phyloP scores from a whole-genome alignment of 768 basidiomycete species.

The Tricholoma furcatifolium region DNA sequence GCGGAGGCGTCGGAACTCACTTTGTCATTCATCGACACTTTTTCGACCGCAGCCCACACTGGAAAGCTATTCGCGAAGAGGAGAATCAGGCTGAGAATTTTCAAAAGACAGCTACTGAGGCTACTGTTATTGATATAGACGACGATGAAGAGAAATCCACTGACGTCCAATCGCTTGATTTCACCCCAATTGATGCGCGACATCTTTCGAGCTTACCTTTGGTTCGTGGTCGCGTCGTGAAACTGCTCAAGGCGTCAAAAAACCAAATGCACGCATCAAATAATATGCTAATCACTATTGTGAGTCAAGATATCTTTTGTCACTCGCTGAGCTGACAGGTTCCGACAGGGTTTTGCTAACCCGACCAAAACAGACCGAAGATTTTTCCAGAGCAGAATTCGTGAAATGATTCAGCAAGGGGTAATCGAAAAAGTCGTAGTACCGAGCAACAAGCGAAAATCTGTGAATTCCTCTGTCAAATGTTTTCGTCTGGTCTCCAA shows the following conservation, averaged over 20 bases:
- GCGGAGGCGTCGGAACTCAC: slow-evolving; percentile 74
- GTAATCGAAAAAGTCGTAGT: slow-evolving; percentile 75
- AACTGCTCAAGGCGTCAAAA: slow-evolving; percentile 66
- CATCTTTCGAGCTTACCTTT: slow-evolving; percentile 76
- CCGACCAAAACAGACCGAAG: slow-evolving; percentile 79
- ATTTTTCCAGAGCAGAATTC: slow-evolving; percentile 74
- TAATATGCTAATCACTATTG: slow-evolving; percentile 77
- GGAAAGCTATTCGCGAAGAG: slow-evolving; percentile 75
- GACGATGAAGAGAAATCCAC: slow-evolving; percentile 35
- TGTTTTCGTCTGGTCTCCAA: slow-evolving; percentile 64
- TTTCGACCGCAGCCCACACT: slow-evolving; percentile 70
- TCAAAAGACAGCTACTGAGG: slow-evolving; percentile 12
- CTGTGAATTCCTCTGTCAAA: slow-evolving; percentile 47
- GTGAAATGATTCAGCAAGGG: slow-evolving; percentile 70
- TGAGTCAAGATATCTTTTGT: slow-evolving; percentile 31
- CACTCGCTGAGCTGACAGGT: not conserved
- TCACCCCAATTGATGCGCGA: slow-evolving; percentile 74
- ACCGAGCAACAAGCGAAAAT: slow-evolving; percentile 52
- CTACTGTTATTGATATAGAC: slow-evolving; percentile 21
- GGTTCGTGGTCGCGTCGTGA: slow-evolving; percentile 68
- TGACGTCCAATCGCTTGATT: slow-evolving; percentile 38
- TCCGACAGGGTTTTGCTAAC: slow-evolving; percentile 65
- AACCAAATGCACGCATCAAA: slow-evolving; percentile 70
- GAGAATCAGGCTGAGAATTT: slow-evolving; percentile 49
- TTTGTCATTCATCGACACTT: slow-evolving; percentile 84